Percentiles rank a stretch among this genome's conserved stretches.
Evolutionary conservation across 2,329 filamentous ascomycete genomes (phyloP).

Genomic region (Sarocladium kiliense): DNA sequence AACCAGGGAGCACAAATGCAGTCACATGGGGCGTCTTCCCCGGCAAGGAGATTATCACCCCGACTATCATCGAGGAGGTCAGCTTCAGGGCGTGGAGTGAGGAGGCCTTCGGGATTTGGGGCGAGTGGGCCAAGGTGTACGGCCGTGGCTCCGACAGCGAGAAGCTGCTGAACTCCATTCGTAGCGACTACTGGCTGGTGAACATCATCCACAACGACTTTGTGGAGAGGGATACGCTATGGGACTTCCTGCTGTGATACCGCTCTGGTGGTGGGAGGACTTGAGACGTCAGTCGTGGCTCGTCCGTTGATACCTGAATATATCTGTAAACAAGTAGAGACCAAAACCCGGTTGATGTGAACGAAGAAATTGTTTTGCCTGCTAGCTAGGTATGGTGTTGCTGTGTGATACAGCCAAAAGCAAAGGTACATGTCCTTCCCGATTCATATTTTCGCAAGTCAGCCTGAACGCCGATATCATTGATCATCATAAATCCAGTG

Average conservation of each 20-base stretch:
- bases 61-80: constrained; percentile 93
- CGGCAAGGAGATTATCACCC: constrained; percentile 92
- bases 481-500: neutral
- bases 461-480: neutral
- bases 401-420: too few species aligned
- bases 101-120: constrained; percentile 94
- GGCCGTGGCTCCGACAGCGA: constrained; percentile 66
- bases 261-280: constrained; percentile 7
- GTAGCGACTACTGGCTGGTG: constrained; percentile 77
- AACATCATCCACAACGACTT: constrained; percentile 84
- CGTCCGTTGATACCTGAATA: neutral
- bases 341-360: neutral
- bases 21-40: constrained; percentile 97
- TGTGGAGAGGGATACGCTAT: constrained; percentile 65
- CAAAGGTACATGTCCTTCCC: neutral
- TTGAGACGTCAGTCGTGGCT: neutral
- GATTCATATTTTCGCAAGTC: neutral
- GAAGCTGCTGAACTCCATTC: constrained; percentile 61
- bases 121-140: constrained; percentile 88
- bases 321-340: neutral
- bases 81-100: constrained; percentile 92
- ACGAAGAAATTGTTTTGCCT: neutral
- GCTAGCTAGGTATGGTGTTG: too few species aligned
- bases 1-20: constrained; percentile 66
- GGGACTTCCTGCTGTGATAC: constrained; percentile 56